A percentile compares a stretch with the other conserved stretches of the same genome.
These are phyloP conservation scores for Trichoderma erinaceum DNA, from an alignment of 495 filamentous ascomycete species.

Conservation along the genomic window DNA sequence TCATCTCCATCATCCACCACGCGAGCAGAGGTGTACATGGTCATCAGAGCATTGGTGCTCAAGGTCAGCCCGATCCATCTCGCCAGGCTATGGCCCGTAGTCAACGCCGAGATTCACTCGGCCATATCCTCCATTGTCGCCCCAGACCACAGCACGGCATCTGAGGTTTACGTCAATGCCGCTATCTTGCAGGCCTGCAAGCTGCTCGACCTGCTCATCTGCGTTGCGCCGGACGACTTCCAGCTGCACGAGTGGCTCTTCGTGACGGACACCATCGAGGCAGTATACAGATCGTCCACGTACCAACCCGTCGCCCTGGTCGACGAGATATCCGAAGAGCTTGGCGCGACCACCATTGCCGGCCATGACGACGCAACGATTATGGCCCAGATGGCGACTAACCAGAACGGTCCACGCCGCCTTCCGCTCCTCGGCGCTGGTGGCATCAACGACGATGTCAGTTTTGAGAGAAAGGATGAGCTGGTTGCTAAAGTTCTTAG, in stretches of 20 bases:
- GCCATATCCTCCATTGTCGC: slow-evolving; percentile 72
- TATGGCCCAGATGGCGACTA: slow-evolving; percentile 21
- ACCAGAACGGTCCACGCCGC: slow-evolving; percentile 23
- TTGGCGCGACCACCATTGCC: slow-evolving; percentile 41
- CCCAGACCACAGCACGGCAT: slow-evolving; percentile 50
- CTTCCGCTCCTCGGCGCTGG: slow-evolving; percentile 44
- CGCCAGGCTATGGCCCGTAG: slow-evolving; percentile 77
- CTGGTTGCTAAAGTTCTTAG: slow-evolving; percentile 67
- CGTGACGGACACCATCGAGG: slow-evolving; percentile 93
- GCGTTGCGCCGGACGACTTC: slow-evolving; percentile 89
- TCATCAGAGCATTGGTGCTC: slow-evolving; percentile 73
- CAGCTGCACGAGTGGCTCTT: slow-evolving; percentile 95
- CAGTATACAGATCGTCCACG: slow-evolving; percentile 75
- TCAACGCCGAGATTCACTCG: slow-evolving; percentile 79
- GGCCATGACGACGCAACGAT: slow-evolving; percentile 16
- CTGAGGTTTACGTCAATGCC: slow-evolving; percentile 68
- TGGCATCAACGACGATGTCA: slow-evolving; percentile 44
- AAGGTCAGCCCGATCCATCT: slow-evolving; percentile 71
- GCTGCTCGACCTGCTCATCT: slow-evolving; percentile 76
- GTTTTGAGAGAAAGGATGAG: slow-evolving; percentile 56
- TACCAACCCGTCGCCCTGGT: slow-evolving; percentile 71
- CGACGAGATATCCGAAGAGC: slow-evolving; percentile 77
- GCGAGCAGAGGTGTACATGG: slow-evolving; percentile 78
- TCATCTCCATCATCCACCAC: slow-evolving; percentile 90
- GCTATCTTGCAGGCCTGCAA: slow-evolving; percentile 86